These are phyloP conservation scores for Silene latifolia DNA, from an alignment of 148 eudicot species.

Conservation along the genomic window DNA sequence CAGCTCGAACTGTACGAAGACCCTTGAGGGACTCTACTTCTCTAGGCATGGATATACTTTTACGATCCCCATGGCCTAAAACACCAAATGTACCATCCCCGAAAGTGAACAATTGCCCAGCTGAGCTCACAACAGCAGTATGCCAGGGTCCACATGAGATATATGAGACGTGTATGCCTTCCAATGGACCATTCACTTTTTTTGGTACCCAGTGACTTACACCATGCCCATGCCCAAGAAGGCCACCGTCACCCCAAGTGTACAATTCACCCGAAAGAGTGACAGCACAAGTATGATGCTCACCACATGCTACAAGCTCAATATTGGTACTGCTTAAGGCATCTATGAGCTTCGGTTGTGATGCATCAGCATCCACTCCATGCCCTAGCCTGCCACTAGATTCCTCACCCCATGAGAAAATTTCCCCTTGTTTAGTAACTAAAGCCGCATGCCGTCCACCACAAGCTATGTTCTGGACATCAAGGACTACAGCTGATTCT, in stretches of 20 bases:
- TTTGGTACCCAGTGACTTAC: constrained; percentile 95
- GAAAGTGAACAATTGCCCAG: constrained; percentile 92
- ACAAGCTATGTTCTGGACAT: constrained; percentile 97
- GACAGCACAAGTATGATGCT: constrained; percentile 92
- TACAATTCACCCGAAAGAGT: constrained; percentile 93
- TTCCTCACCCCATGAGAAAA: constrained; percentile 99
- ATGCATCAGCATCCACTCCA: constrained; percentile 90
- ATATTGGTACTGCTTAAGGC: constrained; percentile 74
- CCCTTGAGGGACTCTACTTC: constrained; percentile 97
- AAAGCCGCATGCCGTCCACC: constrained; percentile 87
- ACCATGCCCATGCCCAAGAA: constrained; percentile 91
- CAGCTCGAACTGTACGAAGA: constrained; percentile 81
- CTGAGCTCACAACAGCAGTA: constrained; percentile 92
- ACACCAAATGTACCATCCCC: constrained; percentile 98
- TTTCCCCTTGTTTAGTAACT: constrained; percentile 96
- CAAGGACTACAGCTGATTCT: constrained; percentile 93
- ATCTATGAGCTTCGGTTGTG: constrained; percentile 90
- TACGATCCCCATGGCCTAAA: constrained; percentile 89
- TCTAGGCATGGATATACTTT: constrained; percentile 69
- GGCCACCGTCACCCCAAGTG: constrained; percentile 97
- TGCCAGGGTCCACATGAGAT: constrained; percentile 99
- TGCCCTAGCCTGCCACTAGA: constrained; percentile 89
- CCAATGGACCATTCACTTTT: constrained; percentile 85
- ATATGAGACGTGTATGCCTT: constrained; percentile 89
- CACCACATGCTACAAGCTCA: constrained; percentile 95